Evolutionary conservation across 495 filamentous ascomycete species (phyloP).

Genomic region (Xanthoparmelia taractica): DNA sequence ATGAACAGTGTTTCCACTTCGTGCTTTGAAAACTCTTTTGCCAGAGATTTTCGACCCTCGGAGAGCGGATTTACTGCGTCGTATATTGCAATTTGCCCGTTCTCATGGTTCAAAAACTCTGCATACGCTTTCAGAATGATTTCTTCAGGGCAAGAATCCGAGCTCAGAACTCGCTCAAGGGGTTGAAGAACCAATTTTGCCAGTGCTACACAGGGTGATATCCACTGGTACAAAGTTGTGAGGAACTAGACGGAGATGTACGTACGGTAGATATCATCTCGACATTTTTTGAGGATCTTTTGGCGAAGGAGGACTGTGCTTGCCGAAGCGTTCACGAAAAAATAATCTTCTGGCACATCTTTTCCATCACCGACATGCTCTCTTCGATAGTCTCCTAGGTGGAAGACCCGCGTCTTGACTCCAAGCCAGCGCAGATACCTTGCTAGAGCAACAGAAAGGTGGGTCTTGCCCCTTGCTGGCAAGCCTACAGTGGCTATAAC

Average conservation of each 20-base stretch:
- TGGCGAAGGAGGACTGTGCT: conserved; percentile 81
- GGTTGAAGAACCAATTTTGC: background rate
- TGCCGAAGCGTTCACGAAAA: conserved; percentile 86
- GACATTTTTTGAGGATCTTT: conserved; percentile 94
- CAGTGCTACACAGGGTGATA: background rate
- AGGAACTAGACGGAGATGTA: background rate
- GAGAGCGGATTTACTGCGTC: conserved; percentile 95
- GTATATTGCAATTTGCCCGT: conserved; percentile 97
- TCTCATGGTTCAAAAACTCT: conserved; percentile 86
- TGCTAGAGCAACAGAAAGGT: conserved; percentile 90
- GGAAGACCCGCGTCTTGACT: conserved; percentile 96
- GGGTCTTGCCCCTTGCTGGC: conserved; percentile 94
- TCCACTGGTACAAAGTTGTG: background rate
- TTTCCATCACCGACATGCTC: conserved; percentile 78
- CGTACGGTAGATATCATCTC: conserved; percentile 79
- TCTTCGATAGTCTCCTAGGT: conserved; percentile 92
- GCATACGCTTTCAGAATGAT: background rate
- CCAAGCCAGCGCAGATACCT: conserved; percentile 96
- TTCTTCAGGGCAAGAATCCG: background rate
- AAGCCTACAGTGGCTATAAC: conserved; percentile 95
- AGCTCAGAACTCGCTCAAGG: background rate
- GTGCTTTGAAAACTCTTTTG: conserved; percentile 93
- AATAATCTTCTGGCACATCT: conserved; percentile 94
- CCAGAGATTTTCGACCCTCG: conserved; percentile 73
- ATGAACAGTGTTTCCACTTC: conserved; percentile 95